Percentiles rank a stretch among this genome's conserved stretches.
Conservation (phyloP, 108 stramenopile genomes). For the Fistulifera pelliculosa region DNA sequence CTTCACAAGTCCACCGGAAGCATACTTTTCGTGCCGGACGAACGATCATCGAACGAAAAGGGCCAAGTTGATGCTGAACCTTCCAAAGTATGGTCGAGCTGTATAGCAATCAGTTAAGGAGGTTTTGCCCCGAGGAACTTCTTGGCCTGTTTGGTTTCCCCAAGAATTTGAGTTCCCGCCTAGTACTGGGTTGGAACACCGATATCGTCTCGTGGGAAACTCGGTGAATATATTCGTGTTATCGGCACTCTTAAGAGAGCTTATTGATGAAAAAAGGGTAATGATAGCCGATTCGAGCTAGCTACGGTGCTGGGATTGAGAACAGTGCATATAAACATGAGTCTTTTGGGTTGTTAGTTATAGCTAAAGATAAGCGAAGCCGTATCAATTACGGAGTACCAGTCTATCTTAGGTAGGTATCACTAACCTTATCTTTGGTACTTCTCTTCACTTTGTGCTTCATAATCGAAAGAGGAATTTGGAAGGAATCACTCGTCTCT, state of each 20-base stretch:
- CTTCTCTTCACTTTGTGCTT: too few species aligned
- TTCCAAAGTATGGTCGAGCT: slow-evolving; percentile 21
- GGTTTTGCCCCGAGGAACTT: slow-evolving; percentile 35
- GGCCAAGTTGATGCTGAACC: slow-evolving; percentile 5
- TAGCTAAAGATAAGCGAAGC: too few species aligned
- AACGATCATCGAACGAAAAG: not conserved
- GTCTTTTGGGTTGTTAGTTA: too few species aligned
- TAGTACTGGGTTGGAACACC: slow-evolving; percentile 22
- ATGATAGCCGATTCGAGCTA: too few species aligned
- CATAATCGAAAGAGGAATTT: too few species aligned
- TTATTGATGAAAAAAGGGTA: too few species aligned
- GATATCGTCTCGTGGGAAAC: slow-evolving; percentile 45
- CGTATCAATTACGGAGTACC: too few species aligned
- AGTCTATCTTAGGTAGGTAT: too few species aligned
- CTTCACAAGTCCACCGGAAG: slow-evolving; percentile 33
- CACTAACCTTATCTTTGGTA: too few species aligned
- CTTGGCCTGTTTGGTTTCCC: slow-evolving; percentile 40
- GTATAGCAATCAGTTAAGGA: slow-evolving; percentile 21
- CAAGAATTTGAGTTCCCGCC: slow-evolving; percentile 16
- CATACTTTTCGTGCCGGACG: slow-evolving; percentile 11
- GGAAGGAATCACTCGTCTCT: too few species aligned
- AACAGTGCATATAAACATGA: too few species aligned
- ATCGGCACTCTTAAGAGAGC: slow-evolving; percentile 1
- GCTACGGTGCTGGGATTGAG: too few species aligned
- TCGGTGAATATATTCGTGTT: slow-evolving; percentile 39